Evolutionary conservation across 164 flowering plant genomes (phyloP).

Genomic region (Nelumbo lutea): DNA sequence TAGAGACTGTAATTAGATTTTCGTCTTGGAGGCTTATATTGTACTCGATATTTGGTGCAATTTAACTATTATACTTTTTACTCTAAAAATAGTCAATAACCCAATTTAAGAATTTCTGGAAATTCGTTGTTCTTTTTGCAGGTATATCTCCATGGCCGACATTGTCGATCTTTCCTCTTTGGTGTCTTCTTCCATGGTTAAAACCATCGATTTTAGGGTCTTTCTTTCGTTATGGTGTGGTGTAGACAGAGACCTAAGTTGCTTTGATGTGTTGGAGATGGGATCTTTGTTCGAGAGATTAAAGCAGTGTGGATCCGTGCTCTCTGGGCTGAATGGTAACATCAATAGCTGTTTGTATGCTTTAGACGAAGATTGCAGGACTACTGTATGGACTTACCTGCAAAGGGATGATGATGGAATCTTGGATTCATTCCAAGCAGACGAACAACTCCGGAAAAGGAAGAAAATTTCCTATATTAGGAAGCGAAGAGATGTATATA

Average conservation of each 20-base stretch:
- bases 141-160: constrained; percentile 90
- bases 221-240: constrained; percentile 68
- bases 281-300: constrained; percentile 33
- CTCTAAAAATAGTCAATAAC: too few species aligned
- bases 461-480: constrained; percentile 64
- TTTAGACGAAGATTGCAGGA: constrained; percentile 74
- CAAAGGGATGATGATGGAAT: constrained; percentile 37
- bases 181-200: constrained; percentile 37
- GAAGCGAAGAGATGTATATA: constrained; percentile 62
- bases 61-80: neutral
- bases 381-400: constrained; percentile 84
- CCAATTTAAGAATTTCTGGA: too few species aligned
- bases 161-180: constrained; percentile 67
- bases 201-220: constrained; percentile 60
- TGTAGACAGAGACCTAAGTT: constrained; percentile 31
- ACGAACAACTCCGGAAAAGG: constrained; percentile 62
- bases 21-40: too few species aligned
- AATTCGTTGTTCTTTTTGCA: constrained; percentile 21
- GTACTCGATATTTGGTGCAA: neutral
- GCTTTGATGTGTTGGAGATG: constrained; percentile 25
- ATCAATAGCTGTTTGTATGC: constrained; percentile 59
- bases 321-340: constrained; percentile 54
- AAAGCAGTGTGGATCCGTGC: constrained; percentile 62
- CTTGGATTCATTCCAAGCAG: constrained; percentile 83
- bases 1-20: neutral